Conservation (phyloP, 2,329 filamentous ascomycete species). For the Amylocarpus encephaloides region DNA sequence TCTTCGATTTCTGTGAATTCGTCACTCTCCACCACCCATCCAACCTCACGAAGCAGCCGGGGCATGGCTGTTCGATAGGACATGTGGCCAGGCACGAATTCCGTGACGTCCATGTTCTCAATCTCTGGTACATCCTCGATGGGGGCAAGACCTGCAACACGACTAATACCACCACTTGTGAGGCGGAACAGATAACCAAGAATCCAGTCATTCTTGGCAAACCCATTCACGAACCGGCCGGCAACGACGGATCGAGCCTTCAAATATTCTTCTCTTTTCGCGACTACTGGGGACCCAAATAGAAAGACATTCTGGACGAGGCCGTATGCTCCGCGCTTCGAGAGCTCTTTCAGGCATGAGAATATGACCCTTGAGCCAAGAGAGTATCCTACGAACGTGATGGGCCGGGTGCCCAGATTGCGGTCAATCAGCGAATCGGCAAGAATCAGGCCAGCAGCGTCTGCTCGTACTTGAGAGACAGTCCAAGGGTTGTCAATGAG, state of each 20-base stretch:
- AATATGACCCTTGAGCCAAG: conserved; percentile 90
- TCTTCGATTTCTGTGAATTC: conserved; percentile 97
- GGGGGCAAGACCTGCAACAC: conserved; percentile 74
- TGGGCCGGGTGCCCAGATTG: conserved; percentile 82
- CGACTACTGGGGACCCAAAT: conserved; percentile 87
- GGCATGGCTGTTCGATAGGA: conserved; percentile 93
- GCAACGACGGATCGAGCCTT: conserved; percentile 76
- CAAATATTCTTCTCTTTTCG: conserved; percentile 84
- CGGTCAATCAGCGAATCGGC: conserved; percentile 90
- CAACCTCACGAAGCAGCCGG: conserved; percentile 74
- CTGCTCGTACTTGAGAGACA: conserved; percentile 88
- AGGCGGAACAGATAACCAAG: conserved; percentile 91
- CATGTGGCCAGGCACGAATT: conserved; percentile 88
- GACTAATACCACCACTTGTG: conserved; percentile 85
- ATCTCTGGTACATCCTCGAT: conserved; percentile 71
- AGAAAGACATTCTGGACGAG: conserved; percentile 92
- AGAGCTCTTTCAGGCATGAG: conserved; percentile 80
- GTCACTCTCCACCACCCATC: conserved; percentile 86
- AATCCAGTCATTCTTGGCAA: conserved; percentile 95
- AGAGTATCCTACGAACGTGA: conserved; percentile 93
- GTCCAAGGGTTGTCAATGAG: conserved; percentile 98
- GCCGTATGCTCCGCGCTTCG: conserved; percentile 75
- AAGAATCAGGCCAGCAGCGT: conserved; percentile 80
- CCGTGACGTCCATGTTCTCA: conserved; percentile 85
- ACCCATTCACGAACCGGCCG: conserved; percentile 93